phyloP scores from a whole-genome alignment of 129 eudicot genomes.

The Lactuca saligna region DNA sequence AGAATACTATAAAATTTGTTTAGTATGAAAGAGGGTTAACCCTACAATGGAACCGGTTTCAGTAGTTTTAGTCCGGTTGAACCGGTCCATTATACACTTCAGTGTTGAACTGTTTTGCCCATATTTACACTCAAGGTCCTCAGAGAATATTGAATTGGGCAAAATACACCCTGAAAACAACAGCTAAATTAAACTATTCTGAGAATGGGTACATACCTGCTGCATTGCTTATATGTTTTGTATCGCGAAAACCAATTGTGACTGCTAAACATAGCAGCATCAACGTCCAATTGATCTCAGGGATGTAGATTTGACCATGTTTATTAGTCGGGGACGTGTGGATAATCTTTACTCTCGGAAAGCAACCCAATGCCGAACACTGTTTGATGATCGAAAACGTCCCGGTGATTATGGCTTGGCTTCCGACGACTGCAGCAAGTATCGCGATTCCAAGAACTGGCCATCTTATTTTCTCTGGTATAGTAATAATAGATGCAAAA shows the following conservation, averaged over 20 bases:
- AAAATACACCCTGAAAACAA: too few relatives aligned
- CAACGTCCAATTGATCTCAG: conserved; percentile 83
- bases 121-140: too few relatives aligned
- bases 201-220: conserved; percentile 48
- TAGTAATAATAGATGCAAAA: not conserved
- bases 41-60: too few relatives aligned
- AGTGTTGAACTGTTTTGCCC: too few relatives aligned
- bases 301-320: conserved; percentile 85
- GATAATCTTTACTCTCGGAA: conserved; percentile 72
- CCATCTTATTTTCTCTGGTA: conserved; percentile 76
- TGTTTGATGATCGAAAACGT: conserved; percentile 88
- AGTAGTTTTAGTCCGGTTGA: too few relatives aligned
- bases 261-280: conserved; percentile 89
- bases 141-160: too few relatives aligned
- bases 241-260: conserved; percentile 77
- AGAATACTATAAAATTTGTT: too few relatives aligned
- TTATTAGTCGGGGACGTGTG: conserved; percentile 79
- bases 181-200: not conserved
- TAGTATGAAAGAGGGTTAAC: too few relatives aligned
- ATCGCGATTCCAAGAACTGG: conserved; percentile 92
- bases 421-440: conserved; percentile 94
- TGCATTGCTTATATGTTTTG: conserved; percentile 87
- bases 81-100: too few relatives aligned
- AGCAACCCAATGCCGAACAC: conserved; percentile 77
- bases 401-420: conserved; percentile 90